Conservation (phyloP, 116 monocot genomes). For the Dioscorea cayenensis region DNA sequence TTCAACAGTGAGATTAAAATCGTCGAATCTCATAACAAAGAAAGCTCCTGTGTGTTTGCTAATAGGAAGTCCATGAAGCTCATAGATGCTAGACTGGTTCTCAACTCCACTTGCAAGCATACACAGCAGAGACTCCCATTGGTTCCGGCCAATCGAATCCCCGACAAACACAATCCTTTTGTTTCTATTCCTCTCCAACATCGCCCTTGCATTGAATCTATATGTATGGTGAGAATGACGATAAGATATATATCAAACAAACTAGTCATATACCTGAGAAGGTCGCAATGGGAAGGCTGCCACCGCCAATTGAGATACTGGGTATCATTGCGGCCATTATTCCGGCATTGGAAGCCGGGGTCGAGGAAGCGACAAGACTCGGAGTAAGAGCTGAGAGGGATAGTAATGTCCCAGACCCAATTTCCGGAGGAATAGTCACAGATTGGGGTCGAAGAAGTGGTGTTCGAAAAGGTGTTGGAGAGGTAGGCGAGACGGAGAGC, state of each 20-base stretch:
- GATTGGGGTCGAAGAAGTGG: not conserved
- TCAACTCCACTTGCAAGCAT: slow-evolving; percentile 33
- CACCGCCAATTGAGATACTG: slow-evolving; percentile 70
- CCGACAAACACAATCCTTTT: slow-evolving; percentile 62
- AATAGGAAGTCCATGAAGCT: slow-evolving; percentile 64
- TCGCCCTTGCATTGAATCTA: slow-evolving; percentile 63
- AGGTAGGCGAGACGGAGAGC: slow-evolving; percentile 4
- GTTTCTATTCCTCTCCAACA: slow-evolving; percentile 66
- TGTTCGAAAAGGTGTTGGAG: not conserved
- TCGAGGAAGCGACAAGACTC: slow-evolving; percentile 45
- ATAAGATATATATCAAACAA: not conserved
- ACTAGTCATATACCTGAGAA: slow-evolving; percentile 35
- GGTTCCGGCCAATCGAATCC: slow-evolving; percentile 87
- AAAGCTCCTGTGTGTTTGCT: slow-evolving; percentile 75
- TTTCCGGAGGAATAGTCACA: slow-evolving; percentile 37
- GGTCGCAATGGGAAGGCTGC: slow-evolving; percentile 60
- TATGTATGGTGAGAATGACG: not conserved
- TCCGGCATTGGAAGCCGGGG: slow-evolving; percentile 47
- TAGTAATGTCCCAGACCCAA: slow-evolving; percentile 47
- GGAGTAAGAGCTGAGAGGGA: slow-evolving; percentile 12
- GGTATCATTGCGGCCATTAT: slow-evolving; percentile 57
- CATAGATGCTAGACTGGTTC: slow-evolving; percentile 53
- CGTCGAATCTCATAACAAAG: slow-evolving; percentile 57
- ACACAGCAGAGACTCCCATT: slow-evolving; percentile 90
- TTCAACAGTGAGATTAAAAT: slow-evolving; percentile 75